phyloP scores from a whole-genome alignment of 257 asterid species.

The Gardenia jasminoides region DNA sequence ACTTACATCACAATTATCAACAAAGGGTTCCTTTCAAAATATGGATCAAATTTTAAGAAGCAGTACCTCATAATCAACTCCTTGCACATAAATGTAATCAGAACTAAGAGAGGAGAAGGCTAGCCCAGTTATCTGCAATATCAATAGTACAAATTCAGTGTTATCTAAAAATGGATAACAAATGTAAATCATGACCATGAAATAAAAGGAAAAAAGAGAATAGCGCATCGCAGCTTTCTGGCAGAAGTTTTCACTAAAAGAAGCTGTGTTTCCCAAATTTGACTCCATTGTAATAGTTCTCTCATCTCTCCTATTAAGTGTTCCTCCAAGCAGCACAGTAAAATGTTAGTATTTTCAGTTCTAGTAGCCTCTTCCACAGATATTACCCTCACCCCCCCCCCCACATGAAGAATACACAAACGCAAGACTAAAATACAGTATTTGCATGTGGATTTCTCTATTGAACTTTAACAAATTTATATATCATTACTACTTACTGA shows the following conservation, averaged over 20 bases:
- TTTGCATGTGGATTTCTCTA: neutral
- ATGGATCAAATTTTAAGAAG: neutral
- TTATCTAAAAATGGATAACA: conserved; percentile 4
- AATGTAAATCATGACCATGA: neutral
- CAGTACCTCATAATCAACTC: conserved; percentile 88
- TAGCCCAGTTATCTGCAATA: conserved; percentile 87
- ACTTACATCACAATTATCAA: neutral
- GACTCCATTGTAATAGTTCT: neutral
- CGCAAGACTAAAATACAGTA: neutral
- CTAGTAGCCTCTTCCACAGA: neutral
- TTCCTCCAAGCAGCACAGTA: neutral
- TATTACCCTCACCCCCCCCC: neutral
- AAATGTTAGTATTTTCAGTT: neutral
- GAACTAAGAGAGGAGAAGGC: conserved; percentile 76
- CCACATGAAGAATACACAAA: neutral
- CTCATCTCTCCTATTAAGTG: neutral
- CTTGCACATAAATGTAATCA: conserved; percentile 74
- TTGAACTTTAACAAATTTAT: neutral
- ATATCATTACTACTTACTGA: neutral
- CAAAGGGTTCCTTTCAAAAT: conserved; percentile 6
- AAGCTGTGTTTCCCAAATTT: neutral
- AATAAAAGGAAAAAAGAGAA: neutral
- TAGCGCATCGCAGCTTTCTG: neutral
- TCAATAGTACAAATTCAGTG: neutral
- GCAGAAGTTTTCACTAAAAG: neutral